phyloP scores from a whole-genome alignment of 371 early-diverging fungal species.

The Neoconidiobolus thromboides region DNA sequence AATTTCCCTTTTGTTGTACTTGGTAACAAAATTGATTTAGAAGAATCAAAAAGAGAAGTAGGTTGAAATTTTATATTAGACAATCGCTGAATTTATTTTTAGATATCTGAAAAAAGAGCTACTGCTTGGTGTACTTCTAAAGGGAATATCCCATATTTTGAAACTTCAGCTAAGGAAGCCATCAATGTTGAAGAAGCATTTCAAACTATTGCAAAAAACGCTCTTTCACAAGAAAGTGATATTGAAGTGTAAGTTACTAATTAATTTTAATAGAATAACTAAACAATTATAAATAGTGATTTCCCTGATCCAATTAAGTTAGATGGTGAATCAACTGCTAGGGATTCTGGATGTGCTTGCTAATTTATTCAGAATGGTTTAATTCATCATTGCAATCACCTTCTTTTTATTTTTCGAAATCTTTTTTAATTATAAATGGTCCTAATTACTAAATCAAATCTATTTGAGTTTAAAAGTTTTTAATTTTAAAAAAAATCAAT shows the following conservation, averaged over 20 bases:
- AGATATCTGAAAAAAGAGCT: slow-evolving; percentile 86
- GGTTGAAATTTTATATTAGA: slow-evolving; percentile 14
- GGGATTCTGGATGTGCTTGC: slow-evolving; percentile 42
- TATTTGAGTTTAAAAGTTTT: too few species aligned
- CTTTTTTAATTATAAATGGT: too few species aligned
- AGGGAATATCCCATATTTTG: slow-evolving; percentile 91
- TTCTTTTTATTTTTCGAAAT: too few species aligned
- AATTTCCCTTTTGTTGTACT: slow-evolving; percentile 95
- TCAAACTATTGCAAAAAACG: slow-evolving; percentile 84
- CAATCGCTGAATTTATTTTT: slow-evolving; percentile 47
- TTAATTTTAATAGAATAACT: neutral
- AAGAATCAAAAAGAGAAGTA: slow-evolving; percentile 67
- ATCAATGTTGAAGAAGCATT: slow-evolving; percentile 95
- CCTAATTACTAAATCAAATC: too few species aligned
- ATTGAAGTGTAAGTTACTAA: slow-evolving; percentile 45
- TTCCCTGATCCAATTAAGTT: slow-evolving; percentile 85
- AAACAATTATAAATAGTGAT: slow-evolving; percentile 32
- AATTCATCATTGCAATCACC: too few species aligned
- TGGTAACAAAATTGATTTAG: slow-evolving; percentile 97
- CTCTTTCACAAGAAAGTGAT: slow-evolving; percentile 79
- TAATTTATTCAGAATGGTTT: slow-evolving; percentile 10
- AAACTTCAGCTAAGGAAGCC: slow-evolving; percentile 91
- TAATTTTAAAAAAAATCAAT: too few species aligned
- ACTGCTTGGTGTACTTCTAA: slow-evolving; percentile 90
- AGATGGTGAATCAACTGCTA: slow-evolving; percentile 41